Percentiles rank a stretch among this genome's conserved stretches.
These are phyloP conservation scores for Rosa chinensis DNA, from an alignment of 306 rosid species.

Conservation along the genomic window DNA sequence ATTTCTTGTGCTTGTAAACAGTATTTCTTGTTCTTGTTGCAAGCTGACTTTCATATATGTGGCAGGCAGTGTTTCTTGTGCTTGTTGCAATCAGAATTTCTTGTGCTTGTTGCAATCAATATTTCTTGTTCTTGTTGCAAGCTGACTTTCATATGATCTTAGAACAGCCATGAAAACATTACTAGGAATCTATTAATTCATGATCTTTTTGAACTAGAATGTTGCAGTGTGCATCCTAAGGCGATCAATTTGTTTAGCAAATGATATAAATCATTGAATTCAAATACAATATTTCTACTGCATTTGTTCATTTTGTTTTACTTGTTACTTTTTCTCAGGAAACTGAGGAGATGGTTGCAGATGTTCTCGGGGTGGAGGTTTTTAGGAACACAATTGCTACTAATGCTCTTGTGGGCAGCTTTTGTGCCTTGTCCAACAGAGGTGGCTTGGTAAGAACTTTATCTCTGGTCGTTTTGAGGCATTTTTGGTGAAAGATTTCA, in stretches of 20 bases:
- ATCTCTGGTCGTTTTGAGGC: not conserved
- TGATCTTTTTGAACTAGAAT: not conserved
- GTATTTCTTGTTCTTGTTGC: not conserved
- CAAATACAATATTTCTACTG: not conserved
- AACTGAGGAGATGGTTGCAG: conserved; percentile 90
- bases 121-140: not conserved
- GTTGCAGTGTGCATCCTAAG: not conserved
- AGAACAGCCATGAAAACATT: not conserved
- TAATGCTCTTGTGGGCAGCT: conserved; percentile 89
- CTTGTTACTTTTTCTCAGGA: conserved; percentile 41
- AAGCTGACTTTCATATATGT: not conserved
- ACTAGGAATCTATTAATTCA: not conserved
- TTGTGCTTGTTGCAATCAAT: not conserved
- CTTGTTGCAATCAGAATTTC: not conserved
- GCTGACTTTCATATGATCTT: not conserved
- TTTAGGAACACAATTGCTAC: conserved; percentile 95
- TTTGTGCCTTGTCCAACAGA: conserved; percentile 75
- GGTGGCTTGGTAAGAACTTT: conserved; percentile 77
- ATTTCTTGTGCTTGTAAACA: not conserved
- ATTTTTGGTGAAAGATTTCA: not conserved
- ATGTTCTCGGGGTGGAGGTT: conserved; percentile 95
- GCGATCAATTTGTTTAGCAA: not conserved
- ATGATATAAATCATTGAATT: not conserved
- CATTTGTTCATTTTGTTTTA: not conserved
- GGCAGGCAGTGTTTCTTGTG: not conserved